Base-by-base conservation (phyloP, 352 stramenopile genomes). In the Globisporangium parvum region DNA sequence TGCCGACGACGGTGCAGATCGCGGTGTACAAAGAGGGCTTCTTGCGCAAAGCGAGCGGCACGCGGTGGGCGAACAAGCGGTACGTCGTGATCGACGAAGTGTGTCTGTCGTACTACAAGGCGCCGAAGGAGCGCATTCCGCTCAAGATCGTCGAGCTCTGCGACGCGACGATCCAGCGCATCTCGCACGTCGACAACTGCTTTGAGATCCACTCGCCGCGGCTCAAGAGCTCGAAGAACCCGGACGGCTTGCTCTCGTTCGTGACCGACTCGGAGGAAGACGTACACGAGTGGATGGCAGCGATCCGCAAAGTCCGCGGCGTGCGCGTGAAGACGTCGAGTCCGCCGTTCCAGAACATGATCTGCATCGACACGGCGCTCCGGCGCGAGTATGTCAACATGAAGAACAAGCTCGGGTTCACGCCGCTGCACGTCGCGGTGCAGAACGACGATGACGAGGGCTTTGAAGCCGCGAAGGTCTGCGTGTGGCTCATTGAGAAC, bases 381-480 rank as follows among this genome's bases (percentile, higher is more conserved):
- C 83, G 88, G 28, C 78, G 82, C 51, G 80, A 93, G 50, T 91
- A 94, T 51, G 73, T 96, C 24, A 90, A 90, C 65, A 84, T 92
- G 77, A 86, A 84, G 61, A 96, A 97, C 74, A 89, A 88, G 51
- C 53, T 75, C 12, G 83, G 84, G 21, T 91, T 93, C 53, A 88
- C 80, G 6, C 79, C 80, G 3, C 70, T 95, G 49, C 85, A 95
- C 45, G 60, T 93, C 18, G 74, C 74, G 3, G 80, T 95, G 12
- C 85, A 95, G 63, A 95, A 95, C 59, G 80, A 92, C 35, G 85
- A 95, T 54, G 85, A 95, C 47, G 85, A 95, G 67, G 85, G 85
- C n/a, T 93, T 95, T 42, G 85, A 93, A 51, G 85, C 85, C 11
- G 83, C 81, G 14, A 95, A 95, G 68, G 80, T 91, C 9, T 77